Evolutionary conservation across 176 grass and related monocot genomes (phyloP), one percentile per base, ranked within the genome.

Genomic region (Juncus effusus): DNA sequence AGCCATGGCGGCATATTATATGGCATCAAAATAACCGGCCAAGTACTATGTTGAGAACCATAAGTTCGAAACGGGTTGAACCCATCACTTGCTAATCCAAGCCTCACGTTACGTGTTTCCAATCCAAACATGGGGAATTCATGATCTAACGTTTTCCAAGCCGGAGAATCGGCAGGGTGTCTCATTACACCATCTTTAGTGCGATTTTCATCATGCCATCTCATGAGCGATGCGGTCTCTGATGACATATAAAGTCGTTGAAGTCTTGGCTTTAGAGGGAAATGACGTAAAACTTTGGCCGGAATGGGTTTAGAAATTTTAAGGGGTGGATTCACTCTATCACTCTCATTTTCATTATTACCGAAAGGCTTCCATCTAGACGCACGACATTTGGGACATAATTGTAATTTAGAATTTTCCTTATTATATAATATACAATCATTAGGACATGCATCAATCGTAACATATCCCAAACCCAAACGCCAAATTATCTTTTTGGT

Each of bases 391-490:
- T 9, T 74, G 1, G 40, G 16, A 11, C 56, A 74, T 57, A 42
- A 14, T 3, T 16, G 4, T 61, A 60, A 42, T 13, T 13, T 61
- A 41, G 10, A 13, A n/a, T 56, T 42, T 13, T 73, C 69, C 35
- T 74, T 74, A 36, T 10, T 44, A 73, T 61, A 49, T 61, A 63
- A 37, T 44, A 73, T 70, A 55, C 70, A 84, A 38, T 79, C 19
- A 7, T 69, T 56, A 6, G 36, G 62, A 45, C 69, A 83, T 10
- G 69, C 69, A 79, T 79, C 69, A 2, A 84, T 84, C 54, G 78
- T 79, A 2, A 2, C 10, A 74, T 74, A 74, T 47, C 5, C 55
- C 4, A 74, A 42, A 19, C 39, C 70, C 8, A 74, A 62, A 36
- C 61, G 15, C 13, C 16, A 11, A 36, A 78, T 84, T 3, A 75